Evolutionary conservation across 2,329 filamentous ascomycete genomes (phyloP), one percentile per base, ranked within the genome.

Genomic region (Aureobasidium sp.): DNA sequence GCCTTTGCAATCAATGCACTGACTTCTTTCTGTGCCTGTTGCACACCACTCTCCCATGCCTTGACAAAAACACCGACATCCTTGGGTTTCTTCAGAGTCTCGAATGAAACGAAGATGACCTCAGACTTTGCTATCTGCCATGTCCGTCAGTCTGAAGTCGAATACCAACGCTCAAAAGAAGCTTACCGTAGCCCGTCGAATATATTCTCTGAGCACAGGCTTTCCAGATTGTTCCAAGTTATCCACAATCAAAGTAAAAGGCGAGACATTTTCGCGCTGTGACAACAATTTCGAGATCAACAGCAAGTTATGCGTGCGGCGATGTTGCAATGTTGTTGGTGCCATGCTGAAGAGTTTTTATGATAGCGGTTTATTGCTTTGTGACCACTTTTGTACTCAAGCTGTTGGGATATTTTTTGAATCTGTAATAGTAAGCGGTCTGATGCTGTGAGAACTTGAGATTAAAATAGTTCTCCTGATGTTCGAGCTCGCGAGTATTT

Each of bases 211-310:
- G 1, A 93, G 66, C 4, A 96, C 76, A 0, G 87, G 86, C 34
- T 79, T 81, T 7, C 86, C 89, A 29, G 87, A 85, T 75, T 96
- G 91, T 76, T 96, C 91, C 34, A 97, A 79, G 37, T 82, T 90
- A 74, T 97, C 93, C 62, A 96, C 80, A 3, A 97, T 76, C 29
- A 97, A 79, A 0, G 92, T 97, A 70, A 97, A 85, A 2, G 93
- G 93, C 53, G 91, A 96, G 15, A 88, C 86, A 62, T 85, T 86
- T 73, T 94, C 89, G 65, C 90, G 84, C 62, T 90, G 79, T 70
- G 87, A 90, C 66, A 96, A 80, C 1, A 96, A 79, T 71, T 91
- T 92, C 66, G 91, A 89, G 61, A 96, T 86, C 2, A 96, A 80
- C 2, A 96, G 83, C 26, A 95, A 77, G 72, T 91, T 92, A 75